Conservation (phyloP, 345 rosid genomes). For the Corchorus olitorius region DNA sequence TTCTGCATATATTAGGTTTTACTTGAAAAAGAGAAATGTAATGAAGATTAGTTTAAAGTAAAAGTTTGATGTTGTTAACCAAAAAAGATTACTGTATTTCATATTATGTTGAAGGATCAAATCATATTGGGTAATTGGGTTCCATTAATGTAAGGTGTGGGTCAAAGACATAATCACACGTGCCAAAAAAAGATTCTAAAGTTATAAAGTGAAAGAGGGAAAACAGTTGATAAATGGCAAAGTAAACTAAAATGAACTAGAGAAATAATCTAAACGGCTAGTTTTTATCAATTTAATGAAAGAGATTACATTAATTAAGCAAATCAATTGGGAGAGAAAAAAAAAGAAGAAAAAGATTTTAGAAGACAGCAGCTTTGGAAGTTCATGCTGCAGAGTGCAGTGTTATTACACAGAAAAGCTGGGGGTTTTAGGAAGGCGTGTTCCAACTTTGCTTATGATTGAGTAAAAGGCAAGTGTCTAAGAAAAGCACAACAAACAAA, state of each 20-base stretch:
- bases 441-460: slow-evolving; percentile 47
- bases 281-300: slow-evolving; percentile 13
- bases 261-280: not conserved
- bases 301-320: not conserved
- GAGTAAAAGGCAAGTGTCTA: slow-evolving; percentile 40
- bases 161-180: slow-evolving; percentile 7
- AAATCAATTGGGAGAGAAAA: not conserved
- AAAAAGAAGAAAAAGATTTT: not conserved
- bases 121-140: not conserved
- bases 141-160: slow-evolving; percentile 10
- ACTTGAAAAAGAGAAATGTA: not conserved
- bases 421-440: slow-evolving; percentile 47
- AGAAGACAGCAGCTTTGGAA: slow-evolving; percentile 11
- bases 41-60: not conserved
- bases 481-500: slow-evolving; percentile 38
- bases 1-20: not conserved
- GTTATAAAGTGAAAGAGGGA: slow-evolving; percentile 9
- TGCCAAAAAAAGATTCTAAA: slow-evolving; percentile 14
- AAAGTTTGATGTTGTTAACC: not conserved
- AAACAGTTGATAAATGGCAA: slow-evolving; percentile 12
- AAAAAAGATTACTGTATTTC: not conserved
- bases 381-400: slow-evolving; percentile 5
- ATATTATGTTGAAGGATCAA: not conserved
- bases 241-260: not conserved
- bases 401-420: not conserved